phyloP scores from a whole-genome alignment of 257 asterid species.

The Leptodermis oblonga region DNA sequence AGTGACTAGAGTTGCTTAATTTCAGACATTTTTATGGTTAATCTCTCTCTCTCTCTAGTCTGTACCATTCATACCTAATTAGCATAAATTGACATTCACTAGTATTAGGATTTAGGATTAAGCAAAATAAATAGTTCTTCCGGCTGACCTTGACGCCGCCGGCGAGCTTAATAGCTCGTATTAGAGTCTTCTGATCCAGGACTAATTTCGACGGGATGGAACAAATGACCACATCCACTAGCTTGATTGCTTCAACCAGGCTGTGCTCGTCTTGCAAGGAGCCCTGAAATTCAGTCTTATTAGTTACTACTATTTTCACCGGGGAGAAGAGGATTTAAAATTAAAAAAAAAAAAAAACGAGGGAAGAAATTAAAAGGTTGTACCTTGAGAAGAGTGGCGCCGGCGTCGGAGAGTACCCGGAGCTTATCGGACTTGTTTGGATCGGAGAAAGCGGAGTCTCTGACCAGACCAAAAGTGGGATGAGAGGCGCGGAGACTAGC shows the following conservation, averaged over 20 bases:
- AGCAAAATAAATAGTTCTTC: neutral
- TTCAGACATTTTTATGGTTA: neutral
- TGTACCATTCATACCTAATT: too few relatives aligned
- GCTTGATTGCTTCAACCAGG: slow-evolving; percentile 53
- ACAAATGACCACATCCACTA: slow-evolving; percentile 80
- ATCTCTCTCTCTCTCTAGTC: too few relatives aligned
- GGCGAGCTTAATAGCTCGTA: slow-evolving; percentile 62
- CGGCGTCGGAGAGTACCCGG: slow-evolving; percentile 44
- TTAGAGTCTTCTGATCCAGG: slow-evolving; percentile 65
- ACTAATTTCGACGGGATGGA: slow-evolving; percentile 68
- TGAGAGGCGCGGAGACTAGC: slow-evolving; percentile 66
- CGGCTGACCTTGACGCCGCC: slow-evolving; percentile 69
- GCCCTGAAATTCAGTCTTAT: slow-evolving; percentile 35
- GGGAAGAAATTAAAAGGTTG: slow-evolving; percentile 1
- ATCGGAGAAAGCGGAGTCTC: slow-evolving; percentile 69
- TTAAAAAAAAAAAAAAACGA: neutral
- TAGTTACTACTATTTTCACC: neutral
- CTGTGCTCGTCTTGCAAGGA: slow-evolving; percentile 69
- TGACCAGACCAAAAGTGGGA: slow-evolving; percentile 74
- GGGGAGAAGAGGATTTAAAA: neutral
- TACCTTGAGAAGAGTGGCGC: slow-evolving; percentile 54
- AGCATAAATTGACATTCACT: too few relatives aligned
- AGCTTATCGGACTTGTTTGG: slow-evolving; percentile 51
- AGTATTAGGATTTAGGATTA: neutral
- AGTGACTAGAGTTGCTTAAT: neutral